These are phyloP conservation scores for Thalassia testudinum DNA, from an alignment of 116 monocot species.

Conservation along the genomic window DNA sequence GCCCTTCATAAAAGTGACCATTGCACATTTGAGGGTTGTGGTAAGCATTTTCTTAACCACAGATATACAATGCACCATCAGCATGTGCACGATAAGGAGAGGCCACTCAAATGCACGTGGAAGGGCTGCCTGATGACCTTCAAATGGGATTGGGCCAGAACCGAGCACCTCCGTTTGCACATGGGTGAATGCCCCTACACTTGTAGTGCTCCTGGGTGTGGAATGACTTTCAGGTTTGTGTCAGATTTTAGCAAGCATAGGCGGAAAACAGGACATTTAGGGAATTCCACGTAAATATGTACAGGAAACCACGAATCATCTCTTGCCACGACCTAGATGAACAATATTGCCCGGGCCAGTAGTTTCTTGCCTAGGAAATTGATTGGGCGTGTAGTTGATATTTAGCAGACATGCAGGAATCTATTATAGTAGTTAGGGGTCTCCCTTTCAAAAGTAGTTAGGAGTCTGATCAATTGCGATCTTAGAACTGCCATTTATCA, in stretches of 20 bases:
- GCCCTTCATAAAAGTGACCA: constrained; percentile 30
- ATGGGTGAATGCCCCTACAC: constrained; percentile 46
- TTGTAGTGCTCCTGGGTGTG: constrained; percentile 43
- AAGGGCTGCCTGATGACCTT: constrained; percentile 43
- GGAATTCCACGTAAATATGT: too few species aligned
- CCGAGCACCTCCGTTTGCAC: constrained; percentile 58
- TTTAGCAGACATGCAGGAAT: too few species aligned
- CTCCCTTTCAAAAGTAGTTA: too few species aligned
- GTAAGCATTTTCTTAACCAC: constrained; percentile 37
- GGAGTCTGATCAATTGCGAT: too few species aligned
- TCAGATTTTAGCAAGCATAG: constrained; percentile 57
- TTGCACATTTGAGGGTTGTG: constrained; percentile 37
- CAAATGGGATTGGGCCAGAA: constrained; percentile 75
- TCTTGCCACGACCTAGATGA: too few species aligned
- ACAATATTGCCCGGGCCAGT: too few species aligned
- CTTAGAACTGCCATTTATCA: too few species aligned
- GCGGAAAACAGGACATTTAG: constrained; percentile 46
- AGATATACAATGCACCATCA: constrained; percentile 28
- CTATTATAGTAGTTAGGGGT: too few species aligned
- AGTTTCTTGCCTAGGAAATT: too few species aligned
- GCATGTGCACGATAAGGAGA: constrained; percentile 30
- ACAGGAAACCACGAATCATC: too few species aligned
- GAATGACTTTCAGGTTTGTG: constrained; percentile 46
- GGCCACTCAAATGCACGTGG: constrained; percentile 47
- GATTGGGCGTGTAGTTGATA: too few species aligned